Base-by-base conservation (phyloP, 2,329 filamentous ascomycete species). In the Penicillium sclerotiorum region DNA sequence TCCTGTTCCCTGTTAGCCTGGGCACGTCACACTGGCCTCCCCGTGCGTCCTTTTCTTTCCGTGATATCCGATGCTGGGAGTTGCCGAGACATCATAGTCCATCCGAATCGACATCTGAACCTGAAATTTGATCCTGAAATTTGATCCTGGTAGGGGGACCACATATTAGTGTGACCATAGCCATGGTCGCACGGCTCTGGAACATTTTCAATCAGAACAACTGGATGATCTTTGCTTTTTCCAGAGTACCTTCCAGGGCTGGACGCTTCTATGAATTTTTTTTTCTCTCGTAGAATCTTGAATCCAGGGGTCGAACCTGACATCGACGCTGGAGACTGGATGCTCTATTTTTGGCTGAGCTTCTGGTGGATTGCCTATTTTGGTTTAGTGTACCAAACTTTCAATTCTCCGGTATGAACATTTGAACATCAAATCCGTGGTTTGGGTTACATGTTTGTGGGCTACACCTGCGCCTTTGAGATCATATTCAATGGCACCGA, bases 11-110 rank as follows among this genome's bases (percentile, higher is more conserved):
- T 55, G 54, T 45, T 49, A n/a, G n/a, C n/a, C n/a, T n/a, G 54
- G 33, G 52, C 49, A 57, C 49, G 55, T 57, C 47, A 41, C 55
- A 52, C 39, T 39, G 15, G 27, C 11, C 42, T 50, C 47, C 41
- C 55, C 52, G 55, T 57, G 55, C 52, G 47, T 35, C 22, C 22
- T 30, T 45, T 35, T 21, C 6, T 28, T 45, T 45, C 42, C 42
- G 42, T 45, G 18, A 17, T 27, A 47, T 53, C 51, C 51, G 51
- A 50, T 47, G n/a, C n/a, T 18, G n/a, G 40, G 20, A 2, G 13
- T 3, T 43, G 40, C 40, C 40, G 40, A 43, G 27, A 43, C 40
- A 43, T n/a, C n/a, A n/a, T n/a, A n/a, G n/a, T n/a, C n/a, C n/a
- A n/a, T n/a, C n/a, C n/a, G n/a, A n/a, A n/a, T n/a, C n/a, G n/a